Evolutionary conservation across 331 rosid genomes (phyloP), one percentile per base, ranked within the genome.

Genomic region (Pyracantha coccinea): DNA sequence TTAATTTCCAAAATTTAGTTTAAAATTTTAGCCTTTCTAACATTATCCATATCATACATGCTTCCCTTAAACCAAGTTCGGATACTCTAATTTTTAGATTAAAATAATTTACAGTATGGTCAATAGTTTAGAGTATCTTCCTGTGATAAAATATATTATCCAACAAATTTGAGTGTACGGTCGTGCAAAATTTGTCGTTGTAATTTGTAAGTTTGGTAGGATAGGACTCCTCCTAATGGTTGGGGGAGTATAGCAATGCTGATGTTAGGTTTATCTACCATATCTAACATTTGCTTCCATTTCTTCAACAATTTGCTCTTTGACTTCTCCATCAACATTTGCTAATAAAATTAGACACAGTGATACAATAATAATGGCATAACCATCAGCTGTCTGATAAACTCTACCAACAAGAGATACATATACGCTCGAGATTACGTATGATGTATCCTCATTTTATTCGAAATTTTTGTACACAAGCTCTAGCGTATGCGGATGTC

Each of bases 201-300:
- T 68, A 79, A 84, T 81, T 84, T 70, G 91, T 38, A 9, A 38
- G 45, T 38, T 38, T 38, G 45, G 45, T 38, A 38, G 13, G 41
- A 81, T 69, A 35, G 68, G 88, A 85, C 90, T 61, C 32, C 90
- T 61, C 32, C 28, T 14, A 60, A 73, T 35, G 62, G 62, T 38
- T 35, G 16, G 41, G 69, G 32, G 73, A 62, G 24, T 35, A 69
- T 24, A 70, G 6, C 21, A 69, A 20, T 61, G 66, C 57, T 59
- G 41, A 66, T 66, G 74, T 73, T 76, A 86, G 77, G 93, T 82
- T 86, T 71, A 83, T 80, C 79, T 65, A 74, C 77, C 72, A 62
- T 10, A 38, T 52, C 76, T 71, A 65, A 74, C 19, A 31, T 47
- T 38, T 76, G 75, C 84, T 82, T 91, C 70, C 68, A 27, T 76